These are phyloP conservation scores for Cryptosporidium sp. DNA, from an alignment of 169 alveolate species.

Conservation along the genomic window DNA sequence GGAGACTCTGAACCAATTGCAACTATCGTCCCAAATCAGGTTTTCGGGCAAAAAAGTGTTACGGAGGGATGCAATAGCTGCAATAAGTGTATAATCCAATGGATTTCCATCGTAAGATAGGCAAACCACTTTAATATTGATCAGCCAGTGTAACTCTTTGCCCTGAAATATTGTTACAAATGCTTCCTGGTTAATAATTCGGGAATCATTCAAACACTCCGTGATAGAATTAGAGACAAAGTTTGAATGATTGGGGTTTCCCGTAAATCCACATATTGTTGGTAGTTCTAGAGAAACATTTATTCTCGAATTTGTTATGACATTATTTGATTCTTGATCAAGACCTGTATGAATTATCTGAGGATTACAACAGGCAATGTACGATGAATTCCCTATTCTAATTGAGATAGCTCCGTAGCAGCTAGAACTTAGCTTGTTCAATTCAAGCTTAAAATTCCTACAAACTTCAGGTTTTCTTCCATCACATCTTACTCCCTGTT, in stretches of 20 bases:
- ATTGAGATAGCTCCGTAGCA: conserved; percentile 23
- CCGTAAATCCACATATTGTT: conserved; percentile 56
- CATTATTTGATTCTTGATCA: conserved; percentile 14
- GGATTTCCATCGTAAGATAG: conserved; percentile 69
- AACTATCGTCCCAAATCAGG: conserved; percentile 32
- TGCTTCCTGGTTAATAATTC: conserved; percentile 45
- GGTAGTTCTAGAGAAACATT: conserved; percentile 57
- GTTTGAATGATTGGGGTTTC: conserved; percentile 22
- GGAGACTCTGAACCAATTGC: conserved; percentile 34
- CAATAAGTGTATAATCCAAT: conserved; percentile 38
- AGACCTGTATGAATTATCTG: conserved; percentile 9
- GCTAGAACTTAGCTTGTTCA: conserved; percentile 8
- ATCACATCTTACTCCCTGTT: conserved; percentile 51
- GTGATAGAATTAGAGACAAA: conserved; percentile 43
- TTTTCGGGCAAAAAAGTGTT: conserved; percentile 25
- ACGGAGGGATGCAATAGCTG: conserved; percentile 35
- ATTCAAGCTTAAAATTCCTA: conserved; percentile 13
- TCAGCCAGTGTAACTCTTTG: conserved; percentile 55
- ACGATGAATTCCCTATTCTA: conserved; percentile 56
- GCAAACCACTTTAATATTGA: conserved; percentile 49
- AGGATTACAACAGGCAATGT: conserved; percentile 35
- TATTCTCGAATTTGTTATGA: conserved; percentile 33
- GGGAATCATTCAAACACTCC: conserved; percentile 49
- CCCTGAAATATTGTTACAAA: conserved; percentile 8
- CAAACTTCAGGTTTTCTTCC: conserved; percentile 73